These are phyloP conservation scores for Ottelia alismoides DNA, from an alignment of 106 monocot genomes.

Conservation along the genomic window DNA sequence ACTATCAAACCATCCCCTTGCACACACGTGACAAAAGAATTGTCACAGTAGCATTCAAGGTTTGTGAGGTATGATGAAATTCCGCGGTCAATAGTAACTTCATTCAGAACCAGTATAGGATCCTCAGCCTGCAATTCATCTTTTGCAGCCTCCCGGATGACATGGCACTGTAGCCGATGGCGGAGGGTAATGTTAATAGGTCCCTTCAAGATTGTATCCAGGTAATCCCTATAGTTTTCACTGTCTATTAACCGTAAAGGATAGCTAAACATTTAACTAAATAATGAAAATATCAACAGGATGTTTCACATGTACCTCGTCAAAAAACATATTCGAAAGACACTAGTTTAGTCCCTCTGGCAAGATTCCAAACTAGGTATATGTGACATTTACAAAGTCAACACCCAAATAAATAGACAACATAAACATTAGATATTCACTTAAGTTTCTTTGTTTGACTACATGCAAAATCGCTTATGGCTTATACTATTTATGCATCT, in stretches of 20 bases:
- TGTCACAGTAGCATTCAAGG: conserved; percentile 97
- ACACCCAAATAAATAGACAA: too few relatives aligned
- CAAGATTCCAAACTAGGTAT: too few relatives aligned
- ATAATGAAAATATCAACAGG: too few relatives aligned
- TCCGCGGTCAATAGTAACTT: conserved; percentile 95
- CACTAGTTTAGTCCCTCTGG: too few relatives aligned
- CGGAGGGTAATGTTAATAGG: conserved; percentile 92
- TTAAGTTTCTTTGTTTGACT: too few relatives aligned
- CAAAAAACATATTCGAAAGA: too few relatives aligned
- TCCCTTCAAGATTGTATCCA: conserved; percentile 54
- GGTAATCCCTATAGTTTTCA: conserved; percentile 66
- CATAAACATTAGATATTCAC: too few relatives aligned
- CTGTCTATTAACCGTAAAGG: conserved; percentile 62
- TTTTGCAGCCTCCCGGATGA: conserved; percentile 69
- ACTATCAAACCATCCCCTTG: conserved; percentile 97
- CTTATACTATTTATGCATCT: too few relatives aligned
- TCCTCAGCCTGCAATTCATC: conserved; percentile 76
- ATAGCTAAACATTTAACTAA: too few relatives aligned
- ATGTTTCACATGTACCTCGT: too few relatives aligned
- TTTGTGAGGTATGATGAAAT: conserved; percentile 94
- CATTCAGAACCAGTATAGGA: conserved; percentile 89
- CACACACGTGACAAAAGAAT: conserved; percentile 87
- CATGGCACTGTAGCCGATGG: conserved; percentile 79
- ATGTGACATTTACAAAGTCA: too few relatives aligned
- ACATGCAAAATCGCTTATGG: too few relatives aligned